A percentile compares a stretch with the other conserved stretches of the same genome.
phyloP scores from a whole-genome alignment of 495 filamentous ascomycete species.

The Massariosphaeria phaeospora region DNA sequence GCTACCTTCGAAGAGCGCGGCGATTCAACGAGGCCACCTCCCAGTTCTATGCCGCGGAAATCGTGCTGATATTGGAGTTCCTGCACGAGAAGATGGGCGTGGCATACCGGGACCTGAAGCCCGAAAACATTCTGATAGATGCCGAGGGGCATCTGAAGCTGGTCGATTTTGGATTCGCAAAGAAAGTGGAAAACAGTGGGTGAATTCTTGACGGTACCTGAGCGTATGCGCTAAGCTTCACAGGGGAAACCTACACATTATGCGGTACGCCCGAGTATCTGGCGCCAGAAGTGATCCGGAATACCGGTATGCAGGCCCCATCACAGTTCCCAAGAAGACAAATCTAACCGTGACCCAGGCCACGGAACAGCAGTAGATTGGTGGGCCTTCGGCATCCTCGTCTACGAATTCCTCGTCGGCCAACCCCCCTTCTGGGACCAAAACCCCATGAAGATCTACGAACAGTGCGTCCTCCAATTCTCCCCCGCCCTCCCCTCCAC shows the following conservation, averaged over 20 bases:
- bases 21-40: constrained; percentile 82
- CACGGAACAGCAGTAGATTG: constrained; percentile 97
- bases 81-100: constrained; percentile 83
- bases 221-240: not conserved
- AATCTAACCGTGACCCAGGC: constrained; percentile 43
- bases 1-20: constrained; percentile 77
- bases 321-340: not conserved
- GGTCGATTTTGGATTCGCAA: constrained; percentile 98
- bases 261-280: constrained; percentile 97
- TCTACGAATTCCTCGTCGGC: constrained; percentile 93
- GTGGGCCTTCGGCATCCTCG: constrained; percentile 95
- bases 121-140: constrained; percentile 91
- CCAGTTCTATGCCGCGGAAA: constrained; percentile 93
- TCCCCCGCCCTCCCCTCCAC: not conserved
- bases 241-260: constrained; percentile 86
- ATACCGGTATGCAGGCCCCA: constrained; percentile 50
- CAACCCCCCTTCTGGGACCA: constrained; percentile 97
- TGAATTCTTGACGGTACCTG: not conserved
- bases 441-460: constrained; percentile 94
- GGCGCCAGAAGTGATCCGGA: constrained; percentile 92
- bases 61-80: constrained; percentile 85
- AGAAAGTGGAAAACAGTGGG: constrained; percentile 62
- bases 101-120: constrained; percentile 93
- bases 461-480: constrained; percentile 53
- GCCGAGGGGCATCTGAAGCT: constrained; percentile 90